Conservation (phyloP, 129 eudicot species). For the Rutidosis leptorrhynchoides region DNA sequence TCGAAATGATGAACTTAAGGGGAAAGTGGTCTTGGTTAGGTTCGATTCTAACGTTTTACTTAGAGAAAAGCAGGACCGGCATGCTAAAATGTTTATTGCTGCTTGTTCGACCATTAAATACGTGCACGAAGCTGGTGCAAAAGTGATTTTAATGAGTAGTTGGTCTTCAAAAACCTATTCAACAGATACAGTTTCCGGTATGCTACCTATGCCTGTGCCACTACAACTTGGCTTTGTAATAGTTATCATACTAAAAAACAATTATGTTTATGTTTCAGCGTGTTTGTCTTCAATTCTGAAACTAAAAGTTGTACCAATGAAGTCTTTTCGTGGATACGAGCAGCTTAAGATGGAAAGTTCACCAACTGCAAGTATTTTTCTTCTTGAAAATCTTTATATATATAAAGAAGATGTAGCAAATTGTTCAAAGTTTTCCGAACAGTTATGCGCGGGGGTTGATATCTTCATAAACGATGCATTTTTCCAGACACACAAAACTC, state of each 20-base stretch:
- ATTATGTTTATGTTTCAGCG: conserved; percentile 36
- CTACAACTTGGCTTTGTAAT: background rate
- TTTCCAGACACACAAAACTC: conserved; percentile 69
- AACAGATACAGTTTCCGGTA: conserved; percentile 59
- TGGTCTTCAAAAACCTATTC: conserved; percentile 48
- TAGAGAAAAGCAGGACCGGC: conserved; percentile 38
- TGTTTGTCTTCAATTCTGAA: conserved; percentile 56
- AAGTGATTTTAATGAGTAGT: conserved; percentile 53
- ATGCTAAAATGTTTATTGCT: background rate
- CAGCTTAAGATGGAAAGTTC: conserved; percentile 21
- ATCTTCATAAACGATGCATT: conserved; percentile 76
- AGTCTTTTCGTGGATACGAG: conserved; percentile 20
- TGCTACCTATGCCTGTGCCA: background rate
- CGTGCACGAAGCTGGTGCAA: conserved; percentile 49
- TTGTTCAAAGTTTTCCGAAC: conserved; percentile 50
- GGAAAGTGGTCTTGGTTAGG: conserved; percentile 74
- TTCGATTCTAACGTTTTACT: conserved; percentile 53
- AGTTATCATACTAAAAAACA: background rate
- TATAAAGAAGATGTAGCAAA: conserved; percentile 63
- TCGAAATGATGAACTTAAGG: conserved; percentile 45
- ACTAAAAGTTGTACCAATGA: conserved; percentile 48
- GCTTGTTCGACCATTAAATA: conserved; percentile 4
- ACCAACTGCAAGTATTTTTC: conserved; percentile 32
- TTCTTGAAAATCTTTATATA: conserved; percentile 60
- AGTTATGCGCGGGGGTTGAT: conserved; percentile 66